phyloP scores from a whole-genome alignment of 345 rosid genomes.

The Xanthoceras sorbifolium region DNA sequence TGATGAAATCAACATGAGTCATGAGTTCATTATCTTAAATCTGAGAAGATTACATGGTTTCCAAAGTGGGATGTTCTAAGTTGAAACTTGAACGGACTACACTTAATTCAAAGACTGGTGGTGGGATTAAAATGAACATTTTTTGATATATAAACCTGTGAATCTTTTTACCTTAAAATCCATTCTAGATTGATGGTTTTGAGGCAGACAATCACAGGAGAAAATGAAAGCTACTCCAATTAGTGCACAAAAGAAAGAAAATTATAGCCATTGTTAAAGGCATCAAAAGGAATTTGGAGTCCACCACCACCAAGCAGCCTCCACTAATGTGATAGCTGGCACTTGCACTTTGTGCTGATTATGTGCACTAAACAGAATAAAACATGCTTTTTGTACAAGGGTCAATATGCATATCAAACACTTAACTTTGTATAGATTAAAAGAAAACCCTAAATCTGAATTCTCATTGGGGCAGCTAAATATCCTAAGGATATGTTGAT shows the following conservation, averaged over 20 bases:
- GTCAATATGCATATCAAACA: constrained; percentile 12
- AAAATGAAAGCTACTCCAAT: not conserved
- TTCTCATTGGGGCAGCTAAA: constrained; percentile 8
- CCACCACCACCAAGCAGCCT: not conserved
- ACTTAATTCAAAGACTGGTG: not conserved
- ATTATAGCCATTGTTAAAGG: constrained; percentile 15
- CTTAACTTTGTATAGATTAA: not conserved
- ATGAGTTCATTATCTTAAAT: not conserved
- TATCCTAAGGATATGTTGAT: constrained; percentile 22
- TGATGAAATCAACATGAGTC: not conserved
- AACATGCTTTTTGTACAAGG: not conserved
- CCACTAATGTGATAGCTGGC: constrained; percentile 28
- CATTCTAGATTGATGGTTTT: constrained; percentile 7
- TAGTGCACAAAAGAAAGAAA: constrained; percentile 1
- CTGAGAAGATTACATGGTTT: not conserved
- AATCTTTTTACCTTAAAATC: not conserved
- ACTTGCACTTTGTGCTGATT: constrained; percentile 8
- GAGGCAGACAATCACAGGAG: constrained; percentile 20
- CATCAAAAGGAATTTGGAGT: constrained; percentile 18
- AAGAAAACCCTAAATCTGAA: not conserved
- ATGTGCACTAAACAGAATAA: constrained; percentile 11
- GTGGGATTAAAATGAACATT: too few relatives aligned
- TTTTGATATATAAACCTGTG: not conserved
- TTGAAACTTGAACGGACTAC: not conserved
- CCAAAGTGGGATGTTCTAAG: not conserved